phyloP scores from a whole-genome alignment of 345 rosid species.

The Salix koriyanagi region DNA sequence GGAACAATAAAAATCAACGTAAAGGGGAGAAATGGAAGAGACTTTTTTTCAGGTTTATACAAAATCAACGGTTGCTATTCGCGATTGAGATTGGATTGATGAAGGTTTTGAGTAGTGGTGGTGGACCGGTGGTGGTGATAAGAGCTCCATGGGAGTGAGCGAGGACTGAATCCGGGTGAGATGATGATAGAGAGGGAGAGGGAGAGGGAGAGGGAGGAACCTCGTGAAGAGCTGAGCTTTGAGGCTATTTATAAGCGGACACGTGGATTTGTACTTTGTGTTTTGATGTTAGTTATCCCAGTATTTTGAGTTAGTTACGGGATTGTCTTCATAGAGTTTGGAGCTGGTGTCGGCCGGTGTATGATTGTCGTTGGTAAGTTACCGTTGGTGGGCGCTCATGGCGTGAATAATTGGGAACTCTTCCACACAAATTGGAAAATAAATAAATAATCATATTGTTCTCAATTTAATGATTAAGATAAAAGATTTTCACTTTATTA shows the following conservation, averaged over 20 bases:
- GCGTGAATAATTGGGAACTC: not conserved
- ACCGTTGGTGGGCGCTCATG: not conserved
- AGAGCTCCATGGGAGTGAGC: not conserved
- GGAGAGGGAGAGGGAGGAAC: not conserved
- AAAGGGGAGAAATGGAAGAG: not conserved
- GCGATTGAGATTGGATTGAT: not conserved
- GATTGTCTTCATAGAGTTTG: not conserved
- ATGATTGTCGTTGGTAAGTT: not conserved
- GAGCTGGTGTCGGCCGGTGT: not conserved
- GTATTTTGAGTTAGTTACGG: too few relatives aligned
- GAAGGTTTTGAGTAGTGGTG: not conserved
- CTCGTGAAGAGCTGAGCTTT: conserved; percentile 23
- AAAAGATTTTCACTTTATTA: too few relatives aligned
- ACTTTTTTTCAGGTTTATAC: conserved; percentile 11
- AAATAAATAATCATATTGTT: not conserved
- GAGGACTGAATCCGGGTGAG: not conserved
- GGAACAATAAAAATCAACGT: conserved; percentile 18
- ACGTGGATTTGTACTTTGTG: conserved; percentile 4
- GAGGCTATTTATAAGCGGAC: conserved; percentile 16
- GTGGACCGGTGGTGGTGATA: not conserved
- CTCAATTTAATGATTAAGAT: too few relatives aligned
- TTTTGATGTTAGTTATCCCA: not conserved
- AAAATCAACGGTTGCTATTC: conserved; percentile 15
- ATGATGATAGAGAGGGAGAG: not conserved
- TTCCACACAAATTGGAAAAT: not conserved